These are phyloP conservation scores for Phytophthora palmivora DNA, from an alignment of 352 stramenopile species.

Conservation along the genomic window DNA sequence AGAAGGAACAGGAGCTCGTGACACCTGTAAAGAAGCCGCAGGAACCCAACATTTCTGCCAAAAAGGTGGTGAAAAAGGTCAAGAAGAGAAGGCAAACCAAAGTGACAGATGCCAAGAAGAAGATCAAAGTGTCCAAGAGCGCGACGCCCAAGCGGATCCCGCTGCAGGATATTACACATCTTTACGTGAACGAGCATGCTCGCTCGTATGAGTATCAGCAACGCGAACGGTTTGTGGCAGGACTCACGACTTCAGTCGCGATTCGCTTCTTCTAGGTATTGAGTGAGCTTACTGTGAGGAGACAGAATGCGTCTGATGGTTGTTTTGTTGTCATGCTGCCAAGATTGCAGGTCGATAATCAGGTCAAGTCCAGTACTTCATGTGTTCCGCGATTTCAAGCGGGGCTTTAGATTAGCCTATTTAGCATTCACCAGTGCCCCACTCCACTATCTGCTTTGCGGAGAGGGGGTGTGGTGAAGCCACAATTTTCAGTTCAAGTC, in stretches of 20 bases:
- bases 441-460: conserved; percentile 8
- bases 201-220: conserved; percentile 24
- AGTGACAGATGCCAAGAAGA: conserved; percentile 9
- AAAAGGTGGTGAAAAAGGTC: conserved; percentile 27
- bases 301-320: conserved; percentile 1
- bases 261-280: conserved; percentile 61
- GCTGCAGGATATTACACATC: conserved; percentile 73
- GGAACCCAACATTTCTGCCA: conserved; percentile 34
- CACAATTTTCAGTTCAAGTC: conserved; percentile 20
- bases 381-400: conserved; percentile 13
- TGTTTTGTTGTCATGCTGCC: conserved; percentile 12
- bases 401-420: conserved; percentile 36
- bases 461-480: conserved; percentile 14
- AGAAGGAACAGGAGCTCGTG: conserved; percentile 16
- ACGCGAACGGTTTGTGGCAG: conserved; percentile 28
- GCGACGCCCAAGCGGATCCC: conserved; percentile 47
- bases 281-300: neutral
- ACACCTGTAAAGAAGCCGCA: conserved; percentile 41
- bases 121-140: conserved; percentile 34
- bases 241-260: conserved; percentile 47
- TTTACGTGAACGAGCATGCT: conserved; percentile 55
- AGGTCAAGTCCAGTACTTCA: conserved; percentile 2
- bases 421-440: conserved; percentile 27
- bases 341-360: conserved; percentile 9
- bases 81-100: conserved; percentile 33